Conservation (phyloP, 768 basidiomycete genomes). For the Tephrocybe rancida region DNA sequence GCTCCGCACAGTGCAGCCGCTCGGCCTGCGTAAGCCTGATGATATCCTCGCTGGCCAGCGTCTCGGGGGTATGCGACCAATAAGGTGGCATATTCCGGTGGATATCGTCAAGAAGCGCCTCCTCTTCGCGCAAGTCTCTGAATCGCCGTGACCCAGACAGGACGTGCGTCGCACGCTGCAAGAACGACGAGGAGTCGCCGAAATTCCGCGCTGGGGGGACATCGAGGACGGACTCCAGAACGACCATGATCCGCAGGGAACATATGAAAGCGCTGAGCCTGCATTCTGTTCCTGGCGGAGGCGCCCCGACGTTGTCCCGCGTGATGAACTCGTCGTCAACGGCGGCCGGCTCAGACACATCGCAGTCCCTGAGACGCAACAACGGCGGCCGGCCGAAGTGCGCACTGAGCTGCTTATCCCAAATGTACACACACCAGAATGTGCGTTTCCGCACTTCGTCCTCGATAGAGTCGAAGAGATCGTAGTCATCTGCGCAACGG, state of each 20-base stretch:
- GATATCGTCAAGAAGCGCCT: constrained; percentile 80
- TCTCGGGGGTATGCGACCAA: constrained; percentile 83
- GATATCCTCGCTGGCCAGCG: constrained; percentile 81
- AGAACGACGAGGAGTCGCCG: constrained; percentile 75
- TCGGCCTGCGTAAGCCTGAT: constrained; percentile 90
- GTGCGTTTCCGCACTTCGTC: constrained; percentile 92
- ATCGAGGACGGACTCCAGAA: constrained; percentile 87
- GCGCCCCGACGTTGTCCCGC: constrained; percentile 63
- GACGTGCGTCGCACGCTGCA: constrained; percentile 68
- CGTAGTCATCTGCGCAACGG: constrained; percentile 82
- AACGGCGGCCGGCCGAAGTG: constrained; percentile 90
- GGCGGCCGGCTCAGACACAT: constrained; percentile 83
- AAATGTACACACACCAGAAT: constrained; percentile 95
- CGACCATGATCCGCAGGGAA: constrained; percentile 78
- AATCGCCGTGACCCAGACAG: constrained; percentile 64
- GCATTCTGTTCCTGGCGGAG: constrained; percentile 72
- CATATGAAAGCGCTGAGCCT: constrained; percentile 83
- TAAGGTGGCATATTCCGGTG: constrained; percentile 68
- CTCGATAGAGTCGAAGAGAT: constrained; percentile 88
- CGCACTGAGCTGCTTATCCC: constrained; percentile 92
- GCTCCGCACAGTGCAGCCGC: constrained; percentile 84
- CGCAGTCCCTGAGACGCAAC: constrained; percentile 86
- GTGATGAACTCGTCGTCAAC: constrained; percentile 92
- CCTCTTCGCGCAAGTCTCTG: constrained; percentile 78
- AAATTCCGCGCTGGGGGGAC: constrained; percentile 68